phyloP scores from a whole-genome alignment of 2,329 filamentous ascomycete species.

The Clarireedia homoeocarpa region DNA sequence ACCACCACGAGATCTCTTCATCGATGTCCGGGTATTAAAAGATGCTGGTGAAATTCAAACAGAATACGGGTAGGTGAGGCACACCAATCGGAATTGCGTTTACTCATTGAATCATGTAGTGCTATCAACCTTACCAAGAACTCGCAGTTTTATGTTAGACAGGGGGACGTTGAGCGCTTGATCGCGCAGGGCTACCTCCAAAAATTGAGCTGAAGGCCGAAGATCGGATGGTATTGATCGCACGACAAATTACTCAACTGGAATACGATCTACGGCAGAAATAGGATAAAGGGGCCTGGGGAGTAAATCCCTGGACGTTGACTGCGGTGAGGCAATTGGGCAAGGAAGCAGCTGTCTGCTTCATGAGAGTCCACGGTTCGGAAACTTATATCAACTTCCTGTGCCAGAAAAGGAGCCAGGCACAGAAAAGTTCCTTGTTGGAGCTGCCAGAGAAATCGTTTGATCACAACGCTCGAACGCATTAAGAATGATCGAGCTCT shows the following conservation, averaged over 20 bases:
- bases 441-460: neutral
- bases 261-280: neutral
- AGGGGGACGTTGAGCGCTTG: slow-evolving; percentile 89
- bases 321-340: neutral
- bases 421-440: too few species aligned
- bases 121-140: slow-evolving; percentile 96
- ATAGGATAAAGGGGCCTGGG: neutral
- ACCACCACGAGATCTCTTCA: slow-evolving; percentile 90
- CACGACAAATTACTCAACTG: neutral
- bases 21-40: slow-evolving; percentile 91
- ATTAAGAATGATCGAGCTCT: neutral
- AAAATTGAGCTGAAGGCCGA: slow-evolving; percentile 60
- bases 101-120: slow-evolving; percentile 37
- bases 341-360: neutral
- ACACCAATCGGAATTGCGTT: slow-evolving; percentile 7
- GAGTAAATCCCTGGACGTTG: neutral
- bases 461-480: neutral
- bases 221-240: neutral
- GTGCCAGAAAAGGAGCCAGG: too few species aligned
- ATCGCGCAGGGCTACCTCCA: slow-evolving; percentile 94
- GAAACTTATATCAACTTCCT: too few species aligned
- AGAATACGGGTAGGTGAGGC: slow-evolving; percentile 75
- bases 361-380: too few species aligned
- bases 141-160: slow-evolving; percentile 93
- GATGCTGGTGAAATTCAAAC: slow-evolving; percentile 98